A percentile compares a stretch with the other conserved stretches of the same genome.
Conservation (phyloP, 129 eudicot species). For the carrot (Daucus carota) region DH1_v3.0 NC_030385.2:28333001-28333500, state of each 20-base stretch:
- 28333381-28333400: background rate
- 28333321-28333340: too few species aligned
- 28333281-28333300: too few species aligned
- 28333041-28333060: background rate
- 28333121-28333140: background rate
- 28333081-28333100: background rate
- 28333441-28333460: background rate
- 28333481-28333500: background rate
- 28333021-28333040: background rate
- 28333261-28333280: too few species aligned
- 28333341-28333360: too few species aligned
- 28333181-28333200: too few species aligned
- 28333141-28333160: too few species aligned
- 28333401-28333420: background rate
- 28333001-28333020: too few species aligned
- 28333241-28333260: too few species aligned
- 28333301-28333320: too few species aligned
- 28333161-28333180: too few species aligned
- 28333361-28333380: background rate
- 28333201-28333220: too few species aligned
- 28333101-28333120: background rate
- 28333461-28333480: background rate
- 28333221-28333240: too few species aligned
- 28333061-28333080: background rate
- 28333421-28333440: constrained; percentile 1